A percentile compares a stretch with the other conserved stretches of the same genome.
These are phyloP conservation scores for Rutstroemia sp. DNA, from an alignment of 2,329 filamentous ascomycete genomes.

Conservation along the genomic window DNA sequence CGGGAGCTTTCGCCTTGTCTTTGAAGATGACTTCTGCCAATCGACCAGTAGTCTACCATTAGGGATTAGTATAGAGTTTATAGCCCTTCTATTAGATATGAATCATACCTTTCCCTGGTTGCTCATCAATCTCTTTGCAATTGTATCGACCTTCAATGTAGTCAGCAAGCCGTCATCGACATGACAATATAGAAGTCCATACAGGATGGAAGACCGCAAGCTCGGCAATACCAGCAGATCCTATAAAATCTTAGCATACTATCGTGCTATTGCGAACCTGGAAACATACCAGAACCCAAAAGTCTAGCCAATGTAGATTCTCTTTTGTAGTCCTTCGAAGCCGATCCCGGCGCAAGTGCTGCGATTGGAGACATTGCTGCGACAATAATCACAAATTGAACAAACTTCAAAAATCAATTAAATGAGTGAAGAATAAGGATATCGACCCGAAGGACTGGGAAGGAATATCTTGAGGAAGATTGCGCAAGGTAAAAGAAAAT, in stretches of 20 bases:
- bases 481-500: conserved; percentile 1
- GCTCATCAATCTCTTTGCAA: conserved; percentile 98
- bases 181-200: conserved; percentile 27
- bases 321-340: conserved; percentile 57
- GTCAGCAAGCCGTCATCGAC: conserved; percentile 20
- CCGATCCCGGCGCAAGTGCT: conserved; percentile 28
- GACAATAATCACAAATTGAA: conserved; percentile 8
- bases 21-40: conserved; percentile 93
- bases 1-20: conserved; percentile 67
- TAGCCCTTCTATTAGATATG: not conserved
- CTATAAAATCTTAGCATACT: conserved; percentile 38
- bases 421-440: conserved; percentile 6
- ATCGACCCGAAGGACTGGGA: not conserved
- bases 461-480: conserved; percentile 1
- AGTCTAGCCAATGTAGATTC: conserved; percentile 87
- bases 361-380: conserved; percentile 26
- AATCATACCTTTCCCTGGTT: conserved; percentile 73
- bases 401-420: conserved; percentile 2
- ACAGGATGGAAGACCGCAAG: conserved; percentile 89
- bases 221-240: conserved; percentile 87
- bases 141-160: conserved; percentile 76
- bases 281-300: conserved; percentile 72
- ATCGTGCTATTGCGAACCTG: not conserved
- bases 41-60: conserved; percentile 37
- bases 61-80: conserved; percentile 19